Conservation (phyloP, 1,284 basidiomycete species). For the Wallemia ichthyophaga region DNA sequence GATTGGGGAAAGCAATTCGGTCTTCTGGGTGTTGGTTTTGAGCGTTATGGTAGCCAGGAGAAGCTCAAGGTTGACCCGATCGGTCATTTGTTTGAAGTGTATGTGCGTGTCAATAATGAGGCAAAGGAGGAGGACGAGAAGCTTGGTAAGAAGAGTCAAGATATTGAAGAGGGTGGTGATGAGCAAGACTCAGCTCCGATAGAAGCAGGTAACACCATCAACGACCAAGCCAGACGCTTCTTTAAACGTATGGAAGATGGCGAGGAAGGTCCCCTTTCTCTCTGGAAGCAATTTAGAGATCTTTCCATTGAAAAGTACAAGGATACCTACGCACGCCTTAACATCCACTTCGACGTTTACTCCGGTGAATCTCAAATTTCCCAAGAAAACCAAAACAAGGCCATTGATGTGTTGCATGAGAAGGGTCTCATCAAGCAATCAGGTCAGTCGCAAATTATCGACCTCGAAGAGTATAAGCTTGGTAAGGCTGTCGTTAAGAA, state of each 20-base stretch:
- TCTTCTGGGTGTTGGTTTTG: conserved; percentile 69
- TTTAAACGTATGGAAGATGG: conserved; percentile 95
- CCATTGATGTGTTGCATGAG: conserved; percentile 29
- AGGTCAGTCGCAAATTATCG: conserved; percentile 37
- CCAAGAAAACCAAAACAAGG: conserved; percentile 42
- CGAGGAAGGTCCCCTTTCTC: conserved; percentile 45
- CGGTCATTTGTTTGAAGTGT: conserved; percentile 78
- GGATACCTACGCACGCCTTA: conserved; percentile 65
- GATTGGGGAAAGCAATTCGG: conserved; percentile 75
- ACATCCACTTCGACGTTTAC: conserved; percentile 79
- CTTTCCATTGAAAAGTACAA: conserved; percentile 73
- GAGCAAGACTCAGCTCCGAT: conserved; percentile 6
- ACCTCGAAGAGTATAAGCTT: conserved; percentile 62
- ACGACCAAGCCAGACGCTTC: conserved; percentile 54
- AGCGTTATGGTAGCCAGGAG: conserved; percentile 64
- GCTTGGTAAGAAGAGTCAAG: conserved; percentile 20
- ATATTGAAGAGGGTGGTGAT: conserved; percentile 4
- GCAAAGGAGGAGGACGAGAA: conserved; percentile 24
- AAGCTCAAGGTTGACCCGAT: conserved; percentile 65
- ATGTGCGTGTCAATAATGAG: conserved; percentile 76
- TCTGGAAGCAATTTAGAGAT: conserved; percentile 83
- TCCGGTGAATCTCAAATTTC: conserved; percentile 74
- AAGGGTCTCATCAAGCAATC: conserved; percentile 20
- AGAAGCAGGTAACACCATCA: conserved; percentile 19
- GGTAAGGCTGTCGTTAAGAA: conserved; percentile 74